phyloP scores from a whole-genome alignment of 2,329 filamentous ascomycete genomes.

The Neonectria punicea region DNA sequence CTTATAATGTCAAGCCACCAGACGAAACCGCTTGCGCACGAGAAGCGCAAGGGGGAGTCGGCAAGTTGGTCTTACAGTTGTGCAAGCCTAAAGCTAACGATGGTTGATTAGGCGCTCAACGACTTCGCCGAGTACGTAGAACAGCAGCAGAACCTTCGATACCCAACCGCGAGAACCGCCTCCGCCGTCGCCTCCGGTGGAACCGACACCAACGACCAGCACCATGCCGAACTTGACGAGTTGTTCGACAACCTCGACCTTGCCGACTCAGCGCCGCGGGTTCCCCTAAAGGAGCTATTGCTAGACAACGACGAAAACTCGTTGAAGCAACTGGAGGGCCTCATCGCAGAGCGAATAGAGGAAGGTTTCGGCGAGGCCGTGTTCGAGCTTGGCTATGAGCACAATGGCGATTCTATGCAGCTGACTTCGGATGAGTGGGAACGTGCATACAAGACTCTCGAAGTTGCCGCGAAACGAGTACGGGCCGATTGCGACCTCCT shows the following conservation, averaged over 20 bases:
- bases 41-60: slow-evolving; percentile 87
- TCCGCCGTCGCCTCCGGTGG: slow-evolving; percentile 43
- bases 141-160: slow-evolving; percentile 84
- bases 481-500: slow-evolving; percentile 83
- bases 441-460: slow-evolving; percentile 72
- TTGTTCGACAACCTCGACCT: slow-evolving; percentile 90
- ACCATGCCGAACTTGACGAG: slow-evolving; percentile 86
- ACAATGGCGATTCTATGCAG: slow-evolving; percentile 86
- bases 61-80: slow-evolving; percentile 58
- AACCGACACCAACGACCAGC: slow-evolving; percentile 54
- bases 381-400: slow-evolving; percentile 92
- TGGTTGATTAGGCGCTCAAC: slow-evolving; percentile 72
- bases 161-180: slow-evolving; percentile 55
- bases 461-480: slow-evolving; percentile 69
- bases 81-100: slow-evolving; percentile 19
- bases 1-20: slow-evolving; percentile 63
- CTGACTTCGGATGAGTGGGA: slow-evolving; percentile 82
- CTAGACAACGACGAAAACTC: slow-evolving; percentile 71
- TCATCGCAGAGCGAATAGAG: slow-evolving; percentile 75
- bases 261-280: slow-evolving; percentile 73
- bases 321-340: slow-evolving; percentile 69
- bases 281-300: slow-evolving; percentile 80
- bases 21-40: slow-evolving; percentile 74
- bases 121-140: slow-evolving; percentile 99
- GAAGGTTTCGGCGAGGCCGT: slow-evolving; percentile 91